Percentiles rank a stretch among this genome's conserved stretches.
Conservation (phyloP, 1,284 basidiomycete species). For the Trametes hirsuta region DNA sequence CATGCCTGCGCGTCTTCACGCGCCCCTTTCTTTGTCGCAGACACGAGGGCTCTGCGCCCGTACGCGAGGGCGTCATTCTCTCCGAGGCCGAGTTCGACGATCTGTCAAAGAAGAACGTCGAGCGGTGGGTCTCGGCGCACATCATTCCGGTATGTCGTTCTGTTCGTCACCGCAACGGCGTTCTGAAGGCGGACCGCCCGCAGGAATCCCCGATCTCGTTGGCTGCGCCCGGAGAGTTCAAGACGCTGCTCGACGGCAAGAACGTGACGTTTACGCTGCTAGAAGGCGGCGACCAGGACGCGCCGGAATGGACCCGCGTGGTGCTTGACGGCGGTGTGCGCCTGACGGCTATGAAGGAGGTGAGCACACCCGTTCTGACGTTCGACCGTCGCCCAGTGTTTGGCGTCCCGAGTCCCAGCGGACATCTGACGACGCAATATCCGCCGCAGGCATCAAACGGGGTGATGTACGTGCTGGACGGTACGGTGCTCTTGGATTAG, state of each 20-base stretch:
- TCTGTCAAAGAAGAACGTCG: conserved; percentile 61
- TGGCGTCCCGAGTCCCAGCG: background rate
- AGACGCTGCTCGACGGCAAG: conserved; percentile 59
- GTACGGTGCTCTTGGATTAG: conserved; percentile 50
- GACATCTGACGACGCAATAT: conserved; percentile 3
- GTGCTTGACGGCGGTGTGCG: conserved; percentile 54
- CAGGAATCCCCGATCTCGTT: conserved; percentile 37
- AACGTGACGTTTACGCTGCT: conserved; percentile 52
- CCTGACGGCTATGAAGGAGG: conserved; percentile 62
- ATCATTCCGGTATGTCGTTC: conserved; percentile 62
- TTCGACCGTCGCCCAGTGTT: conserved; percentile 7
- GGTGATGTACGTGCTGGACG: conserved; percentile 71
- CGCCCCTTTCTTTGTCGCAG: conserved; percentile 36
- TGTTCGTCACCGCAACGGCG: background rate
- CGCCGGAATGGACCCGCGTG: conserved; percentile 60
- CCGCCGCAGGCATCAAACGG: conserved; percentile 64
- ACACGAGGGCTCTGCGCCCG: conserved; percentile 54
- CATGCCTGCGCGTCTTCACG: background rate
- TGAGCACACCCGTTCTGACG: conserved; percentile 30
- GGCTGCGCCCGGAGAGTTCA: conserved; percentile 38
- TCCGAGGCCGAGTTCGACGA: conserved; percentile 67
- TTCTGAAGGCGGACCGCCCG: conserved; percentile 7
- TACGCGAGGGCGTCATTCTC: conserved; percentile 51
- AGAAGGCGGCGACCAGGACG: conserved; percentile 39
- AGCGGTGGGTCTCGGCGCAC: conserved; percentile 73